Conservation (phyloP, 371 early-diverging fungal genomes). For the Conidiobolus incongruus region DNA sequence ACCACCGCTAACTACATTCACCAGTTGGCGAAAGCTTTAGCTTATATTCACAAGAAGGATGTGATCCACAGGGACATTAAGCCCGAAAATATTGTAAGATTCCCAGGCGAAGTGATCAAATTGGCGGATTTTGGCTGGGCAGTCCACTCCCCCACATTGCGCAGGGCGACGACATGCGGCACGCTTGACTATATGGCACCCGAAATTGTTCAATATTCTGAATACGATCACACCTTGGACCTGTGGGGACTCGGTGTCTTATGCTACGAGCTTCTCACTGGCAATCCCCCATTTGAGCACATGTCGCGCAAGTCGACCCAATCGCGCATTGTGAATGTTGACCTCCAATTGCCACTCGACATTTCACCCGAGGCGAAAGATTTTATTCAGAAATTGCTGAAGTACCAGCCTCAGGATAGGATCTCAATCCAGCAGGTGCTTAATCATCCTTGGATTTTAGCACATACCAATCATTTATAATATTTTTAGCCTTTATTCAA, state of each 20-base stretch:
- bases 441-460: constrained; percentile 9
- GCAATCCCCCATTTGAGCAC: constrained; percentile 79
- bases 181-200: constrained; percentile 95
- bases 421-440: constrained; percentile 52
- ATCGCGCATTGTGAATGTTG: constrained; percentile 59
- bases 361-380: constrained; percentile 51
- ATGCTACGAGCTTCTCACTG: constrained; percentile 88
- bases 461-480: too few relatives aligned
- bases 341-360: constrained; percentile 58
- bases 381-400: constrained; percentile 25
- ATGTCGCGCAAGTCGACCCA: constrained; percentile 48
- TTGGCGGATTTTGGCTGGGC: constrained; percentile 56
- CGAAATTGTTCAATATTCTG: constrained; percentile 81
- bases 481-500: too few relatives aligned
- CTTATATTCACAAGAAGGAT: constrained; percentile 59
- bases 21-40: constrained; percentile 42
- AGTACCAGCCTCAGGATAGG: constrained; percentile 54
- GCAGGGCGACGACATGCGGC: constrained; percentile 80
- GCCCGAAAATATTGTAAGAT: constrained; percentile 61
- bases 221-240: constrained; percentile 77
- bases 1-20: too few relatives aligned
- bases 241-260: constrained; percentile 98
- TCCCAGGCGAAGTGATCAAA: constrained; percentile 35
- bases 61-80: constrained; percentile 86
- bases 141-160: too few relatives aligned